These are phyloP conservation scores for Cicer cuneatum DNA, from an alignment of 306 rosid genomes.

Conservation along the genomic window DNA sequence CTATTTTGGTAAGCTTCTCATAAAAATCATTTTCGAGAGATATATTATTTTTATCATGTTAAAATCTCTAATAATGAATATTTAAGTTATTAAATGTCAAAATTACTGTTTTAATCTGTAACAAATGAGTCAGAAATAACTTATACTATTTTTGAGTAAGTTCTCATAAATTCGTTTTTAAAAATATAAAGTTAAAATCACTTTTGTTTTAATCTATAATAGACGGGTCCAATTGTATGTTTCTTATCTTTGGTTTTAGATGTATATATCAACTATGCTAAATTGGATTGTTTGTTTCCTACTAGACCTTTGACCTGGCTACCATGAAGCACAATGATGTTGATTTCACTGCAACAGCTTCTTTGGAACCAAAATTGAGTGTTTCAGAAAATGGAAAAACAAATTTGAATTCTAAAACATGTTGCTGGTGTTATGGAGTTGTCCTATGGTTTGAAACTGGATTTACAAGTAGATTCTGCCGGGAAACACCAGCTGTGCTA, in stretches of 20 bases:
- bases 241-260: slow-evolving; percentile 6
- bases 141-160: no score
- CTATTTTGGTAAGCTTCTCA: no score
- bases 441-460: slow-evolving; percentile 95
- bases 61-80: no score
- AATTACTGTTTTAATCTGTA: no score
- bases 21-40: no score
- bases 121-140: no score
- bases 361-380: slow-evolving; percentile 62
- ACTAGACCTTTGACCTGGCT: slow-evolving; percentile 83
- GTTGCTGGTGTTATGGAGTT: slow-evolving; percentile 72
- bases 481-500: slow-evolving; percentile 65
- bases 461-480: slow-evolving; percentile 87
- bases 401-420: slow-evolving; percentile 50
- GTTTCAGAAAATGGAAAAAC: slow-evolving; percentile 31
- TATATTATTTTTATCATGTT: no score
- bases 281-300: slow-evolving; percentile 13
- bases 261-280: slow-evolving; percentile 19
- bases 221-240: slow-evolving; percentile 3
- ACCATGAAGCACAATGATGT: slow-evolving; percentile 80
- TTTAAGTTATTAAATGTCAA: no score
- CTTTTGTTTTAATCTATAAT: no score
- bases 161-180: no score
- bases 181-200: no score
- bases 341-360: slow-evolving; percentile 80